Evolutionary conservation across 805 yeast genomes (phyloP), one percentile per base, ranked within the genome.

Genomic region (Zygotorulaspora sp.): DNA sequence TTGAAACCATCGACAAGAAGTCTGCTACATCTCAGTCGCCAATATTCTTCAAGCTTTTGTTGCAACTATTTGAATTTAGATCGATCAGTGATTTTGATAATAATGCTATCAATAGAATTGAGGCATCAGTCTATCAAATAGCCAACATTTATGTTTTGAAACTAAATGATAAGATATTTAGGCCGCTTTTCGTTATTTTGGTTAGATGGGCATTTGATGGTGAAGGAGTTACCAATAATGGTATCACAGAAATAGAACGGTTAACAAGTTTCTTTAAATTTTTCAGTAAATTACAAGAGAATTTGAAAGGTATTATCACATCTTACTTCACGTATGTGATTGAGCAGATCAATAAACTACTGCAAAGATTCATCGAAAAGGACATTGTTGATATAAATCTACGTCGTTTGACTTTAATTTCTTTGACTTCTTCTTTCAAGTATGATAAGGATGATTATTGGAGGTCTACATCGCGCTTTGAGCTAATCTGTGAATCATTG

Each of bases 401-500:
- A 50, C 80, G 87, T 63, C 78, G 96, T 64, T 63, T 85, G 27
- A 61, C 89, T 14, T 66, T 88, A 36, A 79, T 75, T 46, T 79
- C 96, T 0, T 66, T 92, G 46, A 75, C 80, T 0, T 72, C 86
- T 1, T 83, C 96, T 1, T 88, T 92, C 68, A 84, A 80, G 53
- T 82, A 79, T 55, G 97, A 90, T 56, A 85, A 81, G 55, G 95
- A 84, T 52, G 98, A 92, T 54, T 92, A 85, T 66, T 92, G 99
- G 99, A 81, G 83, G 41, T 78, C 87, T 30, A 82, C 81, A 36
- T 76, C 87, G 17, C 77, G 98, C 58, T 92, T 87, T 58, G 94
- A 83, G 26, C 64, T 77, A 35, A 72, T 88, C 17, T 72, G 80
- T 11, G 70, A 62, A 25, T 73, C 83, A 3, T 70, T 92, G 45